Base-by-base conservation (phyloP, 176 grass and related monocot species). In the Guadua angustifolia region DNA sequence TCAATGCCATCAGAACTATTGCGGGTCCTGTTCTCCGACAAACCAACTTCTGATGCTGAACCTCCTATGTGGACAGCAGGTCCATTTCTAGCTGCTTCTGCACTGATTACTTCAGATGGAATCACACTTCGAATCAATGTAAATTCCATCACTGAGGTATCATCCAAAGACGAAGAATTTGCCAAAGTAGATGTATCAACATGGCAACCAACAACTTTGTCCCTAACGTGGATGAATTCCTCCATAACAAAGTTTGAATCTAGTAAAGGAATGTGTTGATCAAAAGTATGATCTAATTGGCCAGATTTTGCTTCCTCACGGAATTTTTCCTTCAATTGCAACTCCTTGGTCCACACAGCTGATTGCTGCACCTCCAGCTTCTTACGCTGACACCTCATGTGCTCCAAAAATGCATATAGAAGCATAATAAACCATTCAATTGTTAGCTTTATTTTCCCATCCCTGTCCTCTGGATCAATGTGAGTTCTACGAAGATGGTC, bases 201-300 rank as follows among this genome's bases (percentile, higher is more conserved):
- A 89, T 74, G 71, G 67, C 24, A 81, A 64, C 66, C 18, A 46
- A 60, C 26, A 76, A 65, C 75, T 56, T 81, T 70, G 62, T 77
- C 84, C 40, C 19, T 67, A 24, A 88, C 82, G 52, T 80, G 86
- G 44, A 46, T 78, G 59, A 98, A 92, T 63, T 93, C 80, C 57
- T 98, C 90, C 83, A 95, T 69, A 80, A 24, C 51, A 73, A 98
- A 98, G 80, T 71, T 77, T 66, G 75, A 88, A 93, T 92, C 80
- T 60, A 87, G 85, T 80, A 89, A 85, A 79, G 85, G 79, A 67
- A 95, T 86, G 39, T 82, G n/a, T 82, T 74, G 85, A 85, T 95
- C 85, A 88, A 98, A 92, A 68, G 81, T 91, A 40, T 85, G 79
- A 73, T 84, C 79, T 76, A 95, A 78, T 55, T 85, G 87, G 71